These are phyloP conservation scores for Peterozyma toletana DNA, from an alignment of 805 yeast species.

Conservation along the genomic window DNA sequence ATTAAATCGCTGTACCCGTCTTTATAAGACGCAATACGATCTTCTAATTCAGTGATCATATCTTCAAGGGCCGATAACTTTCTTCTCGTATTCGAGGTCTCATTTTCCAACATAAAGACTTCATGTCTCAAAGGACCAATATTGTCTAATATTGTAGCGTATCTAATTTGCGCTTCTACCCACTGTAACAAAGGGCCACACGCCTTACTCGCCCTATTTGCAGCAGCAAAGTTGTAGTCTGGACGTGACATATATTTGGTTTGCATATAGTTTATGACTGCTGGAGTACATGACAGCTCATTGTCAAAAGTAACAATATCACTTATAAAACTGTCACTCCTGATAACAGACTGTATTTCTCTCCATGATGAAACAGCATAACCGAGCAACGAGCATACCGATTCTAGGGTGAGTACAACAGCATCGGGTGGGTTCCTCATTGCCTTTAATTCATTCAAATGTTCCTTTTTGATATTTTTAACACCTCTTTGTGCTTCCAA, in stretches of 20 bases:
- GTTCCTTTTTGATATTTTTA: constrained; percentile 88
- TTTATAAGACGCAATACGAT: constrained; percentile 62
- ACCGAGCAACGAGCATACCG: constrained; percentile 81
- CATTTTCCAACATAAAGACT: constrained; percentile 50
- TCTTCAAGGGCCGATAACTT: constrained; percentile 70
- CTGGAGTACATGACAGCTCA: constrained; percentile 45
- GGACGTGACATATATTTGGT: constrained; percentile 50
- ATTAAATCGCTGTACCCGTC: constrained; percentile 65
- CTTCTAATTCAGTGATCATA: constrained; percentile 71
- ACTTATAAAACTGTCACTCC: constrained; percentile 83
- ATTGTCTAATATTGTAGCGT: constrained; percentile 58
- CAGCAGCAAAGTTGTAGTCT: constrained; percentile 64
- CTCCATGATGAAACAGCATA: constrained; percentile 64
- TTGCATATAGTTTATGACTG: constrained; percentile 51
- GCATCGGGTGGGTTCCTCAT: constrained; percentile 89
- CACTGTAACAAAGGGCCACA: constrained; percentile 89
- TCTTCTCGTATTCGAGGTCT: constrained; percentile 54
- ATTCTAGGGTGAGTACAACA: constrained; percentile 77
- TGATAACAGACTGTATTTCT: constrained; percentile 71
- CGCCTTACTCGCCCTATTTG: constrained; percentile 86
- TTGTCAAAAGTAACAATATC: constrained; percentile 72
- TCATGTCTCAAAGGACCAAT: constrained; percentile 72
- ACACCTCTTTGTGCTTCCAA: constrained; percentile 82
- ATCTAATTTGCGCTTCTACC: constrained; percentile 87
- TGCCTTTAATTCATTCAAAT: constrained; percentile 80